These are phyloP conservation scores for Fusarium veterinarium DNA, from an alignment of 2,329 filamentous ascomycete genomes.

Conservation along the genomic window DNA sequence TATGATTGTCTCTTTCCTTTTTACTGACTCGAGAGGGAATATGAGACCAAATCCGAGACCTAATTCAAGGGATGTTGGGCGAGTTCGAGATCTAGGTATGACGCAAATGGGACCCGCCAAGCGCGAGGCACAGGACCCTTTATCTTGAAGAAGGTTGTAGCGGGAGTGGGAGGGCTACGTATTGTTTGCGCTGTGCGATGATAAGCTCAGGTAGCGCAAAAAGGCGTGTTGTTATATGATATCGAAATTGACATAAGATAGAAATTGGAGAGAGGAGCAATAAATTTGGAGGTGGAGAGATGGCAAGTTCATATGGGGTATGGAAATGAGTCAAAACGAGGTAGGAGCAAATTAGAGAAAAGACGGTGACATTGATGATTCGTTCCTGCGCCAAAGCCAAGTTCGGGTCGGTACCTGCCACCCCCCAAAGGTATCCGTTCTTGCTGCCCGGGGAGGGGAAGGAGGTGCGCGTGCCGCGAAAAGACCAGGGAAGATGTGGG, in stretches of 20 bases:
- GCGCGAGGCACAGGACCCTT: slow-evolving; percentile 43
- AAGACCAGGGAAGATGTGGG: slow-evolving; percentile 28
- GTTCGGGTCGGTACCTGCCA: slow-evolving; percentile 39
- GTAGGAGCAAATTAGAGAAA: slow-evolving; percentile 33
- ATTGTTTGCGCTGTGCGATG: slow-evolving; percentile 16
- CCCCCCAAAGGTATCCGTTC: slow-evolving; percentile 21
- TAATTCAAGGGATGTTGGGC: slow-evolving; percentile 28
- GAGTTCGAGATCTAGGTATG: slow-evolving; percentile 37
- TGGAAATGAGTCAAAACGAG: slow-evolving; percentile 37
- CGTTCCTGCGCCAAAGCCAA: slow-evolving; percentile 37
- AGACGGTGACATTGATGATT: slow-evolving; percentile 42
- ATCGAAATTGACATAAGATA: not conserved
- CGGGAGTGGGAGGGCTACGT: slow-evolving; percentile 21
- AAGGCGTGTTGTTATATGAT: slow-evolving; percentile 1
- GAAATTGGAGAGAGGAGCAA: slow-evolving; percentile 6
- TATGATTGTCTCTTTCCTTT: slow-evolving; percentile 3
- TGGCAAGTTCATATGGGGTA: slow-evolving; percentile 22
- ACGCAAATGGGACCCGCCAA: slow-evolving; percentile 42
- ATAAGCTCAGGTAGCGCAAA: slow-evolving; percentile 9
- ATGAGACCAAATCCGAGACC: slow-evolving; percentile 22
- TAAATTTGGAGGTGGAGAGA: slow-evolving; percentile 11
- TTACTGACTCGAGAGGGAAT: slow-evolving; percentile 12
- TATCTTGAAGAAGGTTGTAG: slow-evolving; percentile 33
- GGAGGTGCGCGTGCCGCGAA: slow-evolving; percentile 35
- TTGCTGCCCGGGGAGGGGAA: not conserved